Conservation (phyloP, 169 alveolate genomes). For the Plasmodium ovale region DNA sequence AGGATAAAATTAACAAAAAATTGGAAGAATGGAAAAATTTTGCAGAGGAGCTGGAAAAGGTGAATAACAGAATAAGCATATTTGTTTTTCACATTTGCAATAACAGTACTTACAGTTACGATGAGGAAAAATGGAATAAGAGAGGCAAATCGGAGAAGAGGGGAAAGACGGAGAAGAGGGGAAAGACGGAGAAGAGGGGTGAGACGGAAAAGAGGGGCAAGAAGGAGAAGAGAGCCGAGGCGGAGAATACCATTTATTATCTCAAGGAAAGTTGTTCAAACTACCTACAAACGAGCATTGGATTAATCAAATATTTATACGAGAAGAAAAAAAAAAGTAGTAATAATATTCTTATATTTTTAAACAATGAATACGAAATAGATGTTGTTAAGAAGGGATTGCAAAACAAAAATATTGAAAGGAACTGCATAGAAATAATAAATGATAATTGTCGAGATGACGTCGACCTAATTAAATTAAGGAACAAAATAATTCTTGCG, state of each 20-base stretch:
- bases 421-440: constrained; percentile 11
- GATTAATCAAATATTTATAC: constrained; percentile 27
- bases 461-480: constrained; percentile 13
- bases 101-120: not conserved
- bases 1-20: constrained; percentile 13
- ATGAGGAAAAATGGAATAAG: not conserved
- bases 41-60: constrained; percentile 18
- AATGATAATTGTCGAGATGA: constrained; percentile 12
- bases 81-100: constrained; percentile 51
- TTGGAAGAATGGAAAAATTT: constrained; percentile 60
- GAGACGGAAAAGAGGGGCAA: not conserved
- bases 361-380: constrained; percentile 74
- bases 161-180: not conserved
- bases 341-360: constrained; percentile 49
- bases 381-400: constrained; percentile 45
- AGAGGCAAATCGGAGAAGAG: not conserved
- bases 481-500: constrained; percentile 30
- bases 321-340: constrained; percentile 26
- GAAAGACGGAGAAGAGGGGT: not conserved
- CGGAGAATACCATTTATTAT: constrained; percentile 29
- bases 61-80: constrained; percentile 31
- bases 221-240: not conserved
- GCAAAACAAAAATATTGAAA: constrained; percentile 18
- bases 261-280: constrained; percentile 66
- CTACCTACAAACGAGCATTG: constrained; percentile 48